Percentiles rank a stretch among this genome's conserved stretches.
Conservation (phyloP, 345 rosid genomes). For the Rhizophora mangle region DNA sequence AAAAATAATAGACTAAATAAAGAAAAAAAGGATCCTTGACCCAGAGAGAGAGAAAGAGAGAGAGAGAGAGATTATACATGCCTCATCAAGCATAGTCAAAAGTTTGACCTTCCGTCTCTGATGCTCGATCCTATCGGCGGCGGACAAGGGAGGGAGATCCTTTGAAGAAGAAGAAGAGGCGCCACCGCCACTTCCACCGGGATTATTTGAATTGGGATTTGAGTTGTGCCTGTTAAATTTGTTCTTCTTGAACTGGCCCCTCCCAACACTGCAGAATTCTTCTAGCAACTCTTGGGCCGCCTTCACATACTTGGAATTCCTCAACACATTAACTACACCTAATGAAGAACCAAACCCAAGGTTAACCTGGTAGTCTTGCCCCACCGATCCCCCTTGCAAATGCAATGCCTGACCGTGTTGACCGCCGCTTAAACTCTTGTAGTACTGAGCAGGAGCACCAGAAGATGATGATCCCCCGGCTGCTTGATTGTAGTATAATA, state of each 20-base stretch:
- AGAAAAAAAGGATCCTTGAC: conserved; percentile 21
- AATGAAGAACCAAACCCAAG: conserved; percentile 55
- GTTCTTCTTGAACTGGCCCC: conserved; percentile 70
- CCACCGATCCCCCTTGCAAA: conserved; percentile 24
- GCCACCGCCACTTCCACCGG: conserved; percentile 28
- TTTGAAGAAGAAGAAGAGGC: conserved; percentile 49
- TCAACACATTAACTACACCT: conserved; percentile 56
- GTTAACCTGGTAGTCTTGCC: conserved; percentile 43
- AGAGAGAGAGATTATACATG: conserved; percentile 42
- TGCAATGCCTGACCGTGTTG: conserved; percentile 33
- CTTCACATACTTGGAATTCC: conserved; percentile 73
- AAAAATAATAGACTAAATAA: conserved; percentile 20
- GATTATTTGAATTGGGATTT: conserved; percentile 59
- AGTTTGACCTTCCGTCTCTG: conserved; percentile 94
- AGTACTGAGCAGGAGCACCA: conserved; percentile 34
- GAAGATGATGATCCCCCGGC: conserved; percentile 35
- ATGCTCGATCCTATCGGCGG: conserved; percentile 86
- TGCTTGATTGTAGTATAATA: conserved; percentile 44
- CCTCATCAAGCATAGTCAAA: conserved; percentile 97
- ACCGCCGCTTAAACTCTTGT: conserved; percentile 36
- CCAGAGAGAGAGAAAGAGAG: conserved; percentile 22
- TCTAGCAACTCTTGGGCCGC: conserved; percentile 84
- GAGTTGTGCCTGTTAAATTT: conserved; percentile 42
- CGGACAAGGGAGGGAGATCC: conserved; percentile 63
- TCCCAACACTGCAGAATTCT: conserved; percentile 92